Evolutionary conservation across 1,139 yeast genomes (phyloP).

Genomic region (Geotrichum klebahnii): DNA sequence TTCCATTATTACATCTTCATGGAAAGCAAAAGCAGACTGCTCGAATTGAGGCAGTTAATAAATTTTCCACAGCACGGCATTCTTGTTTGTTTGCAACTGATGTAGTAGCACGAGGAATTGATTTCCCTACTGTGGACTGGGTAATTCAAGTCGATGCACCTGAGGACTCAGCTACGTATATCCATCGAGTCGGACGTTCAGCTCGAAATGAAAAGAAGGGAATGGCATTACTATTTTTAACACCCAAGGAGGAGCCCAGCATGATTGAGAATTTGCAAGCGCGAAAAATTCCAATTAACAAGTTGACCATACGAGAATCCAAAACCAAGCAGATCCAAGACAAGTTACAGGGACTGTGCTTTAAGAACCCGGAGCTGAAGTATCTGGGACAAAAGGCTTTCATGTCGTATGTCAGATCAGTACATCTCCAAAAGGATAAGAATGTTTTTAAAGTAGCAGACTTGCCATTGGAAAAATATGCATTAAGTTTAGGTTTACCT

Average conservation of each 20-base stretch:
- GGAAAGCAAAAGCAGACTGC: conserved; percentile 96
- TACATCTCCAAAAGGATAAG: conserved; percentile 82
- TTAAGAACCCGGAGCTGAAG: conserved; percentile 85
- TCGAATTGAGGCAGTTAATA: conserved; percentile 80
- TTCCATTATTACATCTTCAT: conserved; percentile 82
- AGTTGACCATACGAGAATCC: conserved; percentile 69
- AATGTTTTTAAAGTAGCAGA: conserved; percentile 69
- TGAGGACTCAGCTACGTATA: conserved; percentile 90
- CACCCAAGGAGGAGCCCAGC: conserved; percentile 79
- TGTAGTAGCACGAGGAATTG: conserved; percentile 94
- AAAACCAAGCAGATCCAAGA: conserved; percentile 76
- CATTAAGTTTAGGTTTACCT: conserved; percentile 85
- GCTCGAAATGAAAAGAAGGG: conserved; percentile 93
- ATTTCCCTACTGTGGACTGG: conserved; percentile 97
- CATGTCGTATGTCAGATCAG: conserved; percentile 79
- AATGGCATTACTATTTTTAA: conserved; percentile 72
- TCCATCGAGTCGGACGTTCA: conserved; percentile 93
- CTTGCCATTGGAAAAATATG: conserved; percentile 76
- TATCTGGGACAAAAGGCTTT: conserved; percentile 95
- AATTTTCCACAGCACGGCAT: conserved; percentile 79
- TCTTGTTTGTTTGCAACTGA: conserved; percentile 94
- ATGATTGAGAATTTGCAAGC: conserved; percentile 61
- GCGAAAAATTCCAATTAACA: conserved; percentile 64
- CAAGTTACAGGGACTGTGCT: conserved; percentile 84
- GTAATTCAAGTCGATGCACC: conserved; percentile 95